These are phyloP conservation scores for Saccharomycopsis phalli DNA, from an alignment of 1,139 yeast genomes.

Conservation along the genomic window DNA sequence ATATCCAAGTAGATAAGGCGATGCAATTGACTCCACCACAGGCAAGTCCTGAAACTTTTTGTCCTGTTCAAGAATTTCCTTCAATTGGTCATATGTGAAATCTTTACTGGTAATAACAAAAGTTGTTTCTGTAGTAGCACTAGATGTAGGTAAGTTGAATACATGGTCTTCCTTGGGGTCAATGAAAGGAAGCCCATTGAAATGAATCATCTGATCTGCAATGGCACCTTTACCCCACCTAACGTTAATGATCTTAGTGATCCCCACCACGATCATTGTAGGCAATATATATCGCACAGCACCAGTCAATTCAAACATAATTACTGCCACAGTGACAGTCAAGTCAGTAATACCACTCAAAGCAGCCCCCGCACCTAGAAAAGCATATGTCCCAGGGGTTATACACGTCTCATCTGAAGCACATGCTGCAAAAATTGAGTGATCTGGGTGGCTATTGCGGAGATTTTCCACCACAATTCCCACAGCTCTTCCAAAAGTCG, in stretches of 20 bases:
- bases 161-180: constrained; percentile 59
- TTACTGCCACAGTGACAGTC: constrained; percentile 86
- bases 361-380: constrained; percentile 96
- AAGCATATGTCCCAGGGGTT: constrained; percentile 90
- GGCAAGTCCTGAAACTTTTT: constrained; percentile 23
- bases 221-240: constrained; percentile 78
- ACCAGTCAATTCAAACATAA: constrained; percentile 94
- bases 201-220: constrained; percentile 88
- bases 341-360: constrained; percentile 88
- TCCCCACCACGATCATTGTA: constrained; percentile 90
- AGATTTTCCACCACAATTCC: constrained; percentile 61
- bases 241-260: constrained; percentile 73
- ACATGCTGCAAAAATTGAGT: constrained; percentile 39
- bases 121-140: constrained; percentile 57
- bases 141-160: constrained; percentile 40
- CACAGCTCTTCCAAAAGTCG: constrained; percentile 81
- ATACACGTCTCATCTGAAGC: constrained; percentile 44
- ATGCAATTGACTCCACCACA: constrained; percentile 7
- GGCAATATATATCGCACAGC: constrained; percentile 86
- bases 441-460: constrained; percentile 36
- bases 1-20: constrained; percentile 23
- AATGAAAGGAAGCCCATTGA: constrained; percentile 81
- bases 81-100: constrained; percentile 27
- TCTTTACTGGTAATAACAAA: constrained; percentile 40
- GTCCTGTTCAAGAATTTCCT: constrained; percentile 4